These are phyloP conservation scores for Bidens hawaiensis DNA, from an alignment of 140 eudicot species.

Conservation along the genomic window DNA sequence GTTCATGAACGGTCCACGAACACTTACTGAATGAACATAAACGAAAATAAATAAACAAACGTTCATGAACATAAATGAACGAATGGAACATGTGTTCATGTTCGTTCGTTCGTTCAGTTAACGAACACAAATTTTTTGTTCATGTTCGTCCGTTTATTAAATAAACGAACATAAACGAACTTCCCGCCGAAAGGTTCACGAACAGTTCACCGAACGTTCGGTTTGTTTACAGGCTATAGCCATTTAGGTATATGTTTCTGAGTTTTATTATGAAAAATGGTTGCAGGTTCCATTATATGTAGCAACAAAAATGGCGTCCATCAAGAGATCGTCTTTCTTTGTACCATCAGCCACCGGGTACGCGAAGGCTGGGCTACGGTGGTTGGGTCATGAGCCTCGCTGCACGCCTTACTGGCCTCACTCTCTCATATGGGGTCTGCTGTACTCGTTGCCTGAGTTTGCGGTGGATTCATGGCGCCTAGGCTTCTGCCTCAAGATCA, in stretches of 20 bases:
- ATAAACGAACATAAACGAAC: no score
- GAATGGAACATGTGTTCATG: no score
- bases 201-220: no score
- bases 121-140: no score
- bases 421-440: conserved; percentile 35
- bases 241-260: conserved; percentile 1
- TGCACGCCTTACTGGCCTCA: conserved; percentile 84
- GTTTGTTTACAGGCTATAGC: no score
- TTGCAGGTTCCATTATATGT: conserved; percentile 59
- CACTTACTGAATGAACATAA: no score
- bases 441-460: conserved; percentile 41
- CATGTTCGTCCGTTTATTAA: no score
- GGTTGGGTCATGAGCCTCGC: conserved; percentile 52
- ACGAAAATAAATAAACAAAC: no score
- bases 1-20: no score
- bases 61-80: no score
- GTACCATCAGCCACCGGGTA: conserved; percentile 60
- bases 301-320: conserved; percentile 65
- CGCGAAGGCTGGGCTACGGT: conserved; percentile 44
- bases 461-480: conserved; percentile 37
- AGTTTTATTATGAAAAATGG: background rate
- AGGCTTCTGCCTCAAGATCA: conserved; percentile 35
- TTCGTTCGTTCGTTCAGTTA: no score
- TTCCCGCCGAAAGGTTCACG: no score
- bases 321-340: conserved; percentile 48